Evolutionary conservation across 1,284 basidiomycete species (phyloP), one percentile per base, ranked within the genome.

Genomic region (Sporisorium graminicola): DNA sequence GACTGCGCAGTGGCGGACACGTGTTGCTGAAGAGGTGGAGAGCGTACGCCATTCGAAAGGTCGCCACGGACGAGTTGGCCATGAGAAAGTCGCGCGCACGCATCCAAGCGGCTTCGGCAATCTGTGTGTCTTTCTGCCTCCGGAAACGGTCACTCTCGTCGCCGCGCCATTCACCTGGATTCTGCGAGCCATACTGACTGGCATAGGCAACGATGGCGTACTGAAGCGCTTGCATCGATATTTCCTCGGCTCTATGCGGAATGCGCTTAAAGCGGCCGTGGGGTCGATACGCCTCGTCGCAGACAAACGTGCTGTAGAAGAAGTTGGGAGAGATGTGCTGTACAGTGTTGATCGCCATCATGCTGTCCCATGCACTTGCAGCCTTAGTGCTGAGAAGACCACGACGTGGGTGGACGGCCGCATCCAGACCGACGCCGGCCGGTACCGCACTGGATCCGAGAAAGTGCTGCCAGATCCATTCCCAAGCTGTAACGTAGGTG

Each of bases 11-110:
- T 2, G 72, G 72, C 18, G 72, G 72, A 42, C 72, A 74, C 7
- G 72, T 66, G 44, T 70, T 74, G 63, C 58, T 58, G 60, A 74
- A 74, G 22, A 74, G 63, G 29, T 74, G 72, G 16, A 69, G 47
- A 0, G 72, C 72, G 47, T 74, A 74, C 12, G 72, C 66, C 72
- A 74, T 74, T 4, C 72, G 66, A 54, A 74, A 74, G 10, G 72
- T 74, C 3, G 59, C 50, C n/a, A 70, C 63, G 31, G 72, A 65
- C 20, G 72, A 69, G 49, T 74, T 52, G 47, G 50, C 18, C 72
- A 70, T 65, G 13, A 74, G 59, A 31, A 66, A 74, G 53, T 74
- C 60, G 29, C 72, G 63, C 37, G 72, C 72, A 24, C 72, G 53
- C 24, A 54, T 57, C 72, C 72, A 74, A 24, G 72, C 64, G 2